Percentiles rank a stretch among this genome's conserved stretches.
These are phyloP conservation scores for Stramenopiles sp. DNA, from an alignment of 352 stramenopile species.

Conservation along the genomic window DNA sequence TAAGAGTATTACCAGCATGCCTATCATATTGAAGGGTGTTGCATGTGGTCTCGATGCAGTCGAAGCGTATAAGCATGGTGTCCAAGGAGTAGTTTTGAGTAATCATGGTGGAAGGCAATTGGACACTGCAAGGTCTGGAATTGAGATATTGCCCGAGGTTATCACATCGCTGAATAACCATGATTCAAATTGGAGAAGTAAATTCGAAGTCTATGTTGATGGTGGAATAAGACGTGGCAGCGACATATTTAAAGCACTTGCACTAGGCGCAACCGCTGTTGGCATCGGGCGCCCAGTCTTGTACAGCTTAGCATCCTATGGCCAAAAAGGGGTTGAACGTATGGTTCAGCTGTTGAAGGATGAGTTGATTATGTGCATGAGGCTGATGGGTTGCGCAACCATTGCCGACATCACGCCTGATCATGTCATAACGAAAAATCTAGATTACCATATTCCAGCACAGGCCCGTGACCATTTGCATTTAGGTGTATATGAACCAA, in stretches of 20 bases:
- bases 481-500: background rate
- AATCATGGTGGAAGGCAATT: constrained; percentile 79
- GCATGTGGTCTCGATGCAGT: constrained; percentile 71
- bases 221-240: constrained; percentile 76
- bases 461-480: background rate
- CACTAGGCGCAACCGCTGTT: constrained; percentile 71
- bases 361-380: constrained; percentile 76
- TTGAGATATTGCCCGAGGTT: constrained; percentile 73
- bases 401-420: constrained; percentile 37
- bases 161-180: constrained; percentile 45
- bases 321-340: constrained; percentile 55
- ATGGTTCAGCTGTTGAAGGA: constrained; percentile 67
- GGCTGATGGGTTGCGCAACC: constrained; percentile 41
- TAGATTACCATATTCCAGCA: background rate
- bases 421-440: background rate
- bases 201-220: constrained; percentile 62
- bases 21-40: constrained; percentile 76
- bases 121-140: constrained; percentile 59
- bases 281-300: constrained; percentile 80
- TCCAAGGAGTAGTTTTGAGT: constrained; percentile 67
- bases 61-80: constrained; percentile 63
- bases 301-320: constrained; percentile 69
- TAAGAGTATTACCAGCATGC: constrained; percentile 64
- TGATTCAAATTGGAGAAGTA: background rate
- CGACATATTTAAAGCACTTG: constrained; percentile 77